Conservation (phyloP, 2,329 filamentous ascomycete genomes). For the Ophiostoma tasmaniense region DNA sequence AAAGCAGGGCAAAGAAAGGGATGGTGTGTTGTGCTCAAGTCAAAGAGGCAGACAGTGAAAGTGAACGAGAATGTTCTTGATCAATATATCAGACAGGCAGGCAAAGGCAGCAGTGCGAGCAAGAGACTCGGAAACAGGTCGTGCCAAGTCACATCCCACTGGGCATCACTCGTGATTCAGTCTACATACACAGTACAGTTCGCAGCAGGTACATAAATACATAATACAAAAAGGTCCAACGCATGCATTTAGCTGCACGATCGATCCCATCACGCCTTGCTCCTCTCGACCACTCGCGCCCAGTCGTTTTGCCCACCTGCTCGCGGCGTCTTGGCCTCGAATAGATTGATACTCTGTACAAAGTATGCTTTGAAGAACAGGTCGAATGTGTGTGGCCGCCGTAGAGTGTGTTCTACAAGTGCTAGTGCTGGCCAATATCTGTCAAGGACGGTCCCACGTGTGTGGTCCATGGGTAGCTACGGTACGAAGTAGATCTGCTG, state of each 20-base stretch:
- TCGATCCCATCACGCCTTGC: not conserved
- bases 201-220: not conserved
- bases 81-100: not conserved
- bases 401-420: too few relatives aligned
- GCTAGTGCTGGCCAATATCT: slow-evolving; percentile 16
- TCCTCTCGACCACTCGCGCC: slow-evolving; percentile 9
- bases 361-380: too few relatives aligned
- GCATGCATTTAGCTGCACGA: not conserved
- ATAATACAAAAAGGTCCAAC: not conserved
- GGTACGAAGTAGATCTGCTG: not conserved
- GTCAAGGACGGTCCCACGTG: slow-evolving; percentile 19
- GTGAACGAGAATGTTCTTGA: not conserved
- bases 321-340: not conserved
- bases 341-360: too few relatives aligned
- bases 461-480: slow-evolving; percentile 1
- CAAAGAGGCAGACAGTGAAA: too few relatives aligned
- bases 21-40: too few relatives aligned
- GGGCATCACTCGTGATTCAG: not conserved
- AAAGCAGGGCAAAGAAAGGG: too few relatives aligned
- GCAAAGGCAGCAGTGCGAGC: too few relatives aligned
- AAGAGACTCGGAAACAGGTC: not conserved
- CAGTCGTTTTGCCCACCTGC: slow-evolving; percentile 22
- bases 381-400: not conserved
- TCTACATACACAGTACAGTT: not conserved
- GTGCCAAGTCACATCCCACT: not conserved